phyloP scores from a whole-genome alignment of 2,329 filamentous ascomycete species.

The Colletotrichum magnum region DNA sequence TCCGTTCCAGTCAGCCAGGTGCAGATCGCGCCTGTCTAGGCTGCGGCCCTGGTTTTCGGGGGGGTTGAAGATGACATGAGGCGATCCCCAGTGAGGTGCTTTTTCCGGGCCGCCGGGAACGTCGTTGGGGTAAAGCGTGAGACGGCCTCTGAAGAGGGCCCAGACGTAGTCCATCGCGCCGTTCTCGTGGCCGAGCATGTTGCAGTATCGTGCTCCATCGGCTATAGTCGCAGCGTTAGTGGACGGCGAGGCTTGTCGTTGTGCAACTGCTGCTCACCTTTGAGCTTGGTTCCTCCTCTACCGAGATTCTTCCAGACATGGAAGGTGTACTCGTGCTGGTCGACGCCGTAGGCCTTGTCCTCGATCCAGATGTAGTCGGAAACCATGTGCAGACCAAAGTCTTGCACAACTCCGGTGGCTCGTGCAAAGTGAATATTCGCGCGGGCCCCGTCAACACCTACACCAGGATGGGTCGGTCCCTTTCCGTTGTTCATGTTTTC shows the following conservation, averaged over 20 bases:
- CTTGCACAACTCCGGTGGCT: slow-evolving; percentile 34
- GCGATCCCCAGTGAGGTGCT: background rate
- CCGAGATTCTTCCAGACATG: slow-evolving; percentile 41
- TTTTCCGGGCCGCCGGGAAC: slow-evolving; percentile 3
- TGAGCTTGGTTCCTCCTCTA: slow-evolving; percentile 33
- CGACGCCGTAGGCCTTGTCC: background rate
- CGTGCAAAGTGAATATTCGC: slow-evolving; percentile 39
- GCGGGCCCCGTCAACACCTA: slow-evolving; percentile 35
- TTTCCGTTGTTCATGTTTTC: background rate
- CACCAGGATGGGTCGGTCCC: too few species aligned
- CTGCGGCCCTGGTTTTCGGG: slow-evolving; percentile 39
- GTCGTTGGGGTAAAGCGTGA: slow-evolving; percentile 35
- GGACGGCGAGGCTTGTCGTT: background rate
- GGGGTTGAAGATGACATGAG: slow-evolving; percentile 34
- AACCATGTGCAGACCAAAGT: slow-evolving; percentile 19
- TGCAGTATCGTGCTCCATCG: slow-evolving; percentile 42
- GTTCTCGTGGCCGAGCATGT: slow-evolving; percentile 37
- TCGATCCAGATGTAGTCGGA: slow-evolving; percentile 40
- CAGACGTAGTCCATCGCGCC: slow-evolving; percentile 39
- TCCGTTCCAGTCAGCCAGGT: slow-evolving; percentile 54
- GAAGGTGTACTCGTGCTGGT: background rate
- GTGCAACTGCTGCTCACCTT: too few species aligned
- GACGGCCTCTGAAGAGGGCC: slow-evolving; percentile 11
- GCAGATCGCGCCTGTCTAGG: slow-evolving; percentile 43
- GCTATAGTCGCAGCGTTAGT: slow-evolving; percentile 38